phyloP scores from a whole-genome alignment of 768 basidiomycete species.

The Pisolithus sp. region DNA sequence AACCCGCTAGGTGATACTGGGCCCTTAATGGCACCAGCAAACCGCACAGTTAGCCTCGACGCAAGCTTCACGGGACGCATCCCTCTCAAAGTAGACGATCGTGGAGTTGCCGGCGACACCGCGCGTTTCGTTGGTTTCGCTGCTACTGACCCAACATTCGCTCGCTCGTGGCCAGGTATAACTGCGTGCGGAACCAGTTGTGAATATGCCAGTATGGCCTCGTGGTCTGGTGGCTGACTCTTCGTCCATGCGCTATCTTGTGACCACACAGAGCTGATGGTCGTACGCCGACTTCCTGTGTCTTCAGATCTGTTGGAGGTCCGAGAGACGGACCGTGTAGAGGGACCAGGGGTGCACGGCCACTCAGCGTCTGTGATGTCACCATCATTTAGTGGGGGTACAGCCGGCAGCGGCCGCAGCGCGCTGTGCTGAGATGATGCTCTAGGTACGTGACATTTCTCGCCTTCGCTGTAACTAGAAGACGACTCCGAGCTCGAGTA shows the following conservation, averaged over 20 bases:
- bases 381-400: not conserved
- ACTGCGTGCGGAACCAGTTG: not conserved
- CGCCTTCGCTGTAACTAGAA: not conserved
- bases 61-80: conserved; percentile 2
- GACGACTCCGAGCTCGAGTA: not conserved
- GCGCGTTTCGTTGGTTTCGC: conserved; percentile 2
- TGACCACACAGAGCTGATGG: conserved; percentile 20
- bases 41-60: conserved; percentile 1
- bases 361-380: not conserved
- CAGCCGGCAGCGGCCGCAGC: conserved; percentile 7
- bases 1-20: not conserved
- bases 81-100: not conserved
- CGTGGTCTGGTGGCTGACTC: conserved; percentile 13
- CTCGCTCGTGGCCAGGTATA: not conserved
- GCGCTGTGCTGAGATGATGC: not conserved
- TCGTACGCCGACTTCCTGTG: conserved; percentile 9
- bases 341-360: not conserved
- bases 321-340: not conserved
- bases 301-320: not conserved
- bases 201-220: conserved; percentile 1
- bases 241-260: conserved; percentile 39
- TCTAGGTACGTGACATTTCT: conserved; percentile 5
- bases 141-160: not conserved
- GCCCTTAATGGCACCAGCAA: not conserved
- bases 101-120: not conserved